Conservation (phyloP, 1,139 yeast species). For the Kurtzmaniella quercitrusa region DNA sequence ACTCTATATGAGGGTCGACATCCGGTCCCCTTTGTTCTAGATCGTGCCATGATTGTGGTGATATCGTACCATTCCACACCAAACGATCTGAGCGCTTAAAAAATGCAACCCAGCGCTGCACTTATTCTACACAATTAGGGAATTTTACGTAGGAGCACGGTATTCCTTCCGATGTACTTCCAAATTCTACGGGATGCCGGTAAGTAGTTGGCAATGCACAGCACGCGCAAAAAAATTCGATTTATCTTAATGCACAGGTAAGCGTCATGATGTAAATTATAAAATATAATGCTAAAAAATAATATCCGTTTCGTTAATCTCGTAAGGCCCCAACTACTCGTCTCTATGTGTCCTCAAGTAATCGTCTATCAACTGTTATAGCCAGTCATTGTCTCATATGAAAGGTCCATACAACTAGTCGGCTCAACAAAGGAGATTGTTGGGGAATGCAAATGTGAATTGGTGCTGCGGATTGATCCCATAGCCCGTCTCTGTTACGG, state of each 20-base stretch:
- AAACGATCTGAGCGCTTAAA: neutral
- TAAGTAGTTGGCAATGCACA: neutral
- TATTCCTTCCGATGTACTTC: neutral
- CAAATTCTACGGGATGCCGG: neutral
- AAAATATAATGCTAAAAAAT: neutral
- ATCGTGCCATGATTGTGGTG: neutral
- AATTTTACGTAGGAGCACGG: neutral
- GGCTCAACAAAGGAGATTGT: neutral
- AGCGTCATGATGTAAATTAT: neutral
- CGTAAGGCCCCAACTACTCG: neutral
- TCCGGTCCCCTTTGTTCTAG: neutral
- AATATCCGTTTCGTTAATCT: neutral
- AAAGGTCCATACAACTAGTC: neutral
- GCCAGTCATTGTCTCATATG: neutral
- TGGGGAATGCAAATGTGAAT: conserved; percentile 1
- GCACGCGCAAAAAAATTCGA: neutral
- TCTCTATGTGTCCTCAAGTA: neutral
- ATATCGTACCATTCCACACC: neutral
- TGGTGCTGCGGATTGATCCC: neutral
- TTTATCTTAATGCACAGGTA: neutral
- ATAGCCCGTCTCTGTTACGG: neutral
- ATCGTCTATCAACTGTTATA: neutral
- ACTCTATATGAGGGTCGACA: too few species aligned
- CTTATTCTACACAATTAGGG: neutral
- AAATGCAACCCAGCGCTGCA: neutral